Percentiles rank a stretch among this genome's conserved stretches.
phyloP scores from a whole-genome alignment of 2,329 filamentous ascomycete genomes.

The Trichoderma lentiforme region DNA sequence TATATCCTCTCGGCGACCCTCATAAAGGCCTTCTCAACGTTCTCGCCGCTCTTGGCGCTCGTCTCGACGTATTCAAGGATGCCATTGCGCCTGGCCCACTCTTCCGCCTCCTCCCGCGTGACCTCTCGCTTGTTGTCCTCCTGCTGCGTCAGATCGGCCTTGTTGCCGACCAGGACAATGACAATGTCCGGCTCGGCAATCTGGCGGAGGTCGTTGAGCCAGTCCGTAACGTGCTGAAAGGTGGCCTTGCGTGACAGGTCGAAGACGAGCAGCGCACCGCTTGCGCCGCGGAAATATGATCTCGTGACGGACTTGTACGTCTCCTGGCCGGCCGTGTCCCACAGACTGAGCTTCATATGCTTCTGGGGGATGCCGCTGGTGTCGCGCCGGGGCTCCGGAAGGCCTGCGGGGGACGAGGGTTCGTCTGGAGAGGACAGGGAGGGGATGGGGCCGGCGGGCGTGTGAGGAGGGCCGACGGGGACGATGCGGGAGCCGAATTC shows the following conservation, averaged over 20 bases:
- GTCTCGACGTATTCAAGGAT: slow-evolving; percentile 95
- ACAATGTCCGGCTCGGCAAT: slow-evolving; percentile 96
- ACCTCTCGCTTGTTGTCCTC: slow-evolving; percentile 71
- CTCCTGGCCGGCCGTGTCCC: slow-evolving; percentile 96
- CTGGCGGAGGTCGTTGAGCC: slow-evolving; percentile 89
- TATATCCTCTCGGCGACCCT: slow-evolving; percentile 94
- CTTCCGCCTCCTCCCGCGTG: slow-evolving; percentile 75
- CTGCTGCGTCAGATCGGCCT: slow-evolving; percentile 70
- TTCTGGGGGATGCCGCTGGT: slow-evolving; percentile 49
- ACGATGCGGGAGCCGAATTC: slow-evolving; percentile 94
- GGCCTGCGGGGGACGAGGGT: slow-evolving; percentile 35
- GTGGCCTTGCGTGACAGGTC: slow-evolving; percentile 85
- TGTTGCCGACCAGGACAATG: slow-evolving; percentile 93
- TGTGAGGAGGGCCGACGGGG: slow-evolving; percentile 78
- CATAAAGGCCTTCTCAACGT: slow-evolving; percentile 89
- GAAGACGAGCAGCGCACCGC: slow-evolving; percentile 77
- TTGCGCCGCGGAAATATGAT: slow-evolving; percentile 83
- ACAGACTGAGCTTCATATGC: slow-evolving; percentile 90
- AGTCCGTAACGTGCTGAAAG: slow-evolving; percentile 84
- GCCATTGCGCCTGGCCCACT: slow-evolving; percentile 82
- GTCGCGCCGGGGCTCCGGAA: slow-evolving; percentile 52
- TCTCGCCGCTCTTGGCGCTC: slow-evolving; percentile 90
- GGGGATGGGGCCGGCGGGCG: slow-evolving; percentile 40
- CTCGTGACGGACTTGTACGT: slow-evolving; percentile 96
- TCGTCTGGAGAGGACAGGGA: slow-evolving; percentile 24